Evolutionary conservation across 2,329 filamentous ascomycete genomes (phyloP), one percentile per base, ranked within the genome.

Genomic region (Talaromyces sp.): DNA sequence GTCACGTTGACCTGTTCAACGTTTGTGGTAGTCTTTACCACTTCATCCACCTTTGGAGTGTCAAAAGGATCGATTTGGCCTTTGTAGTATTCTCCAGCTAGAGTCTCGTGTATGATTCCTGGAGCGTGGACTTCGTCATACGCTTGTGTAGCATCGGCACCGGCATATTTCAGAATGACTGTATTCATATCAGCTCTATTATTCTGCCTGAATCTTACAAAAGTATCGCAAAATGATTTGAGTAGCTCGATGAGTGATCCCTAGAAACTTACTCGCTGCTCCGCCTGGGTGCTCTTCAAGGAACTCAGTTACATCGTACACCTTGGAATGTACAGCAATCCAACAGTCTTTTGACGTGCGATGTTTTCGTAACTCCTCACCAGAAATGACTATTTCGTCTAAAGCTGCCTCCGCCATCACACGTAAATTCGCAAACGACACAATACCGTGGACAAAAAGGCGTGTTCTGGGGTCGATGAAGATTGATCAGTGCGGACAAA

Each of bases 221-320:
- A 17, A 11, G 22, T 17, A 3, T 37, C 13, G 11, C 22, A 5
- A 27, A 49, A 1, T 10, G 13, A 49, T 27, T 6, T 13, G 11
- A 17, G 19, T 17, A 9, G 22, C 37, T 13, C n/a, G 13, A 19
- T 27, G 6, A 27, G 17, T 2, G 9, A 5, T 6, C 3, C 15
- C 9, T 15, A 2, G 22, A 4, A 11, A 54, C 61, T 56, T 37
- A 63, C 61, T 49, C 1, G 41, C 57, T n/a, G 62, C 33, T 0
- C 95, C 95, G 70, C 95, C 95, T 27, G 95, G 95, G 76, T 99
- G 95, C 69, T 93, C 89, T 61, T 93, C 87, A 67, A 97, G 79
- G 74, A 99, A 99, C 64, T 91, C 87, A 65, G 95, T 97, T 68
- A 99, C 85, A 82, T 99, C 93, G 84, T 92, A 99, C 71, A 99